Conservation (phyloP, 2,329 filamentous ascomycete genomes). For the Penicillium janthinellum region DNA sequence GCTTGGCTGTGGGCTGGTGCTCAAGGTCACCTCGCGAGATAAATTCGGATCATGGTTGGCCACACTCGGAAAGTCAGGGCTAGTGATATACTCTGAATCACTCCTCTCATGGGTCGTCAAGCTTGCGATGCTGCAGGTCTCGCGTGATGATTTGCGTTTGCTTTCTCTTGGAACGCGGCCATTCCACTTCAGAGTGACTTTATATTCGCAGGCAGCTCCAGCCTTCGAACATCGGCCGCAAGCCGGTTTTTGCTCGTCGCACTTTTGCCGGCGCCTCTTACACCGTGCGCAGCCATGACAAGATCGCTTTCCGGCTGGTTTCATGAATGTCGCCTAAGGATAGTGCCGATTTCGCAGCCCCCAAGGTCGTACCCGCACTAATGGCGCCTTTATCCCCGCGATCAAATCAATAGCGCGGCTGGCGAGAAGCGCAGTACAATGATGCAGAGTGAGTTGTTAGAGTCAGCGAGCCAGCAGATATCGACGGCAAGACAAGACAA, state of each 20-base stretch:
- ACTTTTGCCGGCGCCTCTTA: slow-evolving; percentile 30
- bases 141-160: background rate
- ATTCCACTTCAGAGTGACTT: slow-evolving; percentile 25
- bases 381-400: too few species aligned
- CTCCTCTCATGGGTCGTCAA: background rate
- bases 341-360: background rate
- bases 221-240: slow-evolving; percentile 26
- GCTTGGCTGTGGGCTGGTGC: background rate
- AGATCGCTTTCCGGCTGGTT: slow-evolving; percentile 12
- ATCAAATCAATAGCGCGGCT: background rate
- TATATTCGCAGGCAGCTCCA: slow-evolving; percentile 22
- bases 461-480: too few species aligned
- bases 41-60: background rate
- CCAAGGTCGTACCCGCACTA: background rate
- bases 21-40: background rate
- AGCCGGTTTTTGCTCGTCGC: slow-evolving; percentile 24
- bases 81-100: background rate
- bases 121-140: too few species aligned
- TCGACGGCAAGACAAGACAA: background rate
- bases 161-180: slow-evolving; percentile 20
- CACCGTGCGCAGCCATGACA: slow-evolving; percentile 26
- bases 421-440: too few species aligned
- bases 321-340: background rate
- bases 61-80: background rate
- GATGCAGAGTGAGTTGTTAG: background rate